Base-by-base conservation (phyloP, 768 basidiomycete genomes). In the Kwoniella newhampshirensis region DNA sequence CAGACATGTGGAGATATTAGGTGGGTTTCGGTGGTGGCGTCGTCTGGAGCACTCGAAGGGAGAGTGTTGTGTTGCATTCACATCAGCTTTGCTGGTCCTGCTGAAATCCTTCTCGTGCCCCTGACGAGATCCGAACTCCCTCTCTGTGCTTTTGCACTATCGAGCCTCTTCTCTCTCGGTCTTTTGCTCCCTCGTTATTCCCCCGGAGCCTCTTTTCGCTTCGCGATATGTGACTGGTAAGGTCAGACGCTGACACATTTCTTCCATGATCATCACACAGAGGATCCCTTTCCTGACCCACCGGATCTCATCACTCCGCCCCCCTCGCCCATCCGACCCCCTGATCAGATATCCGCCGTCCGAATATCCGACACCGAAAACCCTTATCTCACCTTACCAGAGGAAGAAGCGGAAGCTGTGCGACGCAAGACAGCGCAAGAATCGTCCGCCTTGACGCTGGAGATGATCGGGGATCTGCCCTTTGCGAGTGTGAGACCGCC, bases 391-490 rank as follows among this genome's bases (percentile, higher is more conserved):
- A 85, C 87, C 27, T 75, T 91, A 11, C 87, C 90, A 1, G 89
- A 90, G 62, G 91, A 91, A 60, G 88, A 93, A 59, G 85, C 85
- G 45, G 94, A 93, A 64, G 82, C 81, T 1, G 80, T 85, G 40
- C 84, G 87, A 21, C 85, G 92, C n/a, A 84, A 87, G 77, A 87
- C 87, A 50, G 91, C 92, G 0, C 94, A 96, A 0, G 85, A 84
- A 1, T 91, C 94, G 0, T 91, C 92, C 42, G 96, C 96, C 0
- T 80, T 99, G 36, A 98, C 96, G 3, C 83, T 99, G 48, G 96
- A 99, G 77, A 99, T 99, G 96, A 94, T 99, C 54, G 96, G 96
- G 28, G 96, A 99, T 77, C 80, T 98, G 51, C 96, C 96, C 1
- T 98, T 99, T 73, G 96, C 96, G 23, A 92, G 94, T 70, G 92